Evolutionary conservation across 164 flowering plant species (phyloP).

Genomic region (Kingdonia uniflora): DNA sequence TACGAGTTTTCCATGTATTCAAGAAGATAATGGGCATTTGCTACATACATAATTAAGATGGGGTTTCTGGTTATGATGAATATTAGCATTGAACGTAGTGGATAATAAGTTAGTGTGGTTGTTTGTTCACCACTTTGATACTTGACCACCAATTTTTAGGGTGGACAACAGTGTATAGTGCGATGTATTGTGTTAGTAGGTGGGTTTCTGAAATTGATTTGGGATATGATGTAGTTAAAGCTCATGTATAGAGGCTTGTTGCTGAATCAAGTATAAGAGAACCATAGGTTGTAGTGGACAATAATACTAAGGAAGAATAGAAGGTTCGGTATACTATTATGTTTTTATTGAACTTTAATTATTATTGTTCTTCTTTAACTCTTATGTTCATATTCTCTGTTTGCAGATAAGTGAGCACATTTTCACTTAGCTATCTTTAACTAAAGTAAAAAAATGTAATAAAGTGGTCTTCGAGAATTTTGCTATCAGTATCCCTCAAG

Average conservation of each 20-base stretch:
- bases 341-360: conserved; percentile 11
- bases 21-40: conserved; percentile 85
- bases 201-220: conserved; percentile 61
- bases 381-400: too few species aligned
- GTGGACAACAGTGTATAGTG: conserved; percentile 45
- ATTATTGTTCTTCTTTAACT: too few species aligned
- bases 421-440: too few species aligned
- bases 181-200: conserved; percentile 58
- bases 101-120: conserved; percentile 50
- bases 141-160: conserved; percentile 48
- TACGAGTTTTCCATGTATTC: conserved; percentile 58
- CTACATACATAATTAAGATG: conserved; percentile 78
- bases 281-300: conserved; percentile 3
- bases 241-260: conserved; percentile 57
- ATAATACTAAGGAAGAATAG: conserved; percentile 12
- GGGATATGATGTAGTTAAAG: conserved; percentile 52
- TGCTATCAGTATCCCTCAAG: too few species aligned
- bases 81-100: conserved; percentile 63
- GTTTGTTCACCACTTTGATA: conserved; percentile 60
- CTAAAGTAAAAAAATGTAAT: too few species aligned
- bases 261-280: conserved; percentile 9
- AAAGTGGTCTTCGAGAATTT: too few species aligned
- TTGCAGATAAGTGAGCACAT: too few species aligned
- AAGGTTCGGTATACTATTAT: conserved; percentile 22
- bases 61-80: conserved; percentile 46